These are phyloP conservation scores for Goffeauzyma gilvescens DNA, from an alignment of 768 basidiomycete species.

Conservation along the genomic window DNA sequence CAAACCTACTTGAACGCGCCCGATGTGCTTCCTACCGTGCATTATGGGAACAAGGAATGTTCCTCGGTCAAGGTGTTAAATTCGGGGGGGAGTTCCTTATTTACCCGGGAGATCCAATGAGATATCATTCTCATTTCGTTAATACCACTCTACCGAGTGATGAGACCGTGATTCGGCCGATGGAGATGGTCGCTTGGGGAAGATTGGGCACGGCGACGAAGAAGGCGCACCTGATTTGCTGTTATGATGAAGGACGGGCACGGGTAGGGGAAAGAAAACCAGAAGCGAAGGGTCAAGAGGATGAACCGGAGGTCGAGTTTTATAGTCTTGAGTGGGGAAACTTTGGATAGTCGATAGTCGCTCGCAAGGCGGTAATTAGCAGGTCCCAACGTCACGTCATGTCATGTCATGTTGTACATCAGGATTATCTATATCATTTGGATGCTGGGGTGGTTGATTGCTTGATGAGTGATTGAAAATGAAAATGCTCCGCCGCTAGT, in stretches of 20 bases:
- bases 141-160: slow-evolving; percentile 55
- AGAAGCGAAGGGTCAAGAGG: slow-evolving; percentile 32
- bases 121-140: slow-evolving; percentile 93
- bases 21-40: slow-evolving; percentile 60
- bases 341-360: slow-evolving; percentile 22
- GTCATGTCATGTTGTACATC: too few species aligned
- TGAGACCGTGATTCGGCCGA: slow-evolving; percentile 46
- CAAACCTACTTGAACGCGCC: slow-evolving; percentile 47
- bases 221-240: slow-evolving; percentile 79
- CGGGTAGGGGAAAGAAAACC: too few species aligned
- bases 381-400: too few species aligned
- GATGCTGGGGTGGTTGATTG: too few species aligned
- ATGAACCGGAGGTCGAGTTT: slow-evolving; percentile 32
- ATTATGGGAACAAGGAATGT: slow-evolving; percentile 66
- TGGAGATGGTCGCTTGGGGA: slow-evolving; percentile 91
- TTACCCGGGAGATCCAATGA: slow-evolving; percentile 86
- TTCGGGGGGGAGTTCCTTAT: slow-evolving; percentile 94
- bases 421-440: too few species aligned
- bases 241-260: slow-evolving; percentile 47
- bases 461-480: too few species aligned
- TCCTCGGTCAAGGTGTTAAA: slow-evolving; percentile 71
- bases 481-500: too few species aligned
- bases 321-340: slow-evolving; percentile 35
- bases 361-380: too few species aligned
- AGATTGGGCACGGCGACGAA: slow-evolving; percentile 91